Percentiles rank a stretch among this genome's conserved stretches.
Evolutionary conservation across 345 rosid species (phyloP).

Genomic region (Citrus trifoliata): DNA sequence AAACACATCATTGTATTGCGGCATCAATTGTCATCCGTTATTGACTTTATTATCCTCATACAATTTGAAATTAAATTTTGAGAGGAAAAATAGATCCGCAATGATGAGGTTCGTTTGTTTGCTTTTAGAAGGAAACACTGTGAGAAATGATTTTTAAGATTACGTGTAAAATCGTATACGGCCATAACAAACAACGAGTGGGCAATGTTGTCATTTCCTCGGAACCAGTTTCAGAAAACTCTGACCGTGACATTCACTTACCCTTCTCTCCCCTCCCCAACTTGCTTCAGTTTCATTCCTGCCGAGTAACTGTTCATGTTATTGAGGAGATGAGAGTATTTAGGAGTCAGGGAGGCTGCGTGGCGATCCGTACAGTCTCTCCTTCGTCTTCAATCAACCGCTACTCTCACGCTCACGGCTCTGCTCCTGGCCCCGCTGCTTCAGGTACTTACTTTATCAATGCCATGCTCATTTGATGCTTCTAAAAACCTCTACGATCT

Average conservation of each 20-base stretch:
- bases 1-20: too few relatives aligned
- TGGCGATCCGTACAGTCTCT: constrained; percentile 49
- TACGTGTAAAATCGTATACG: not conserved
- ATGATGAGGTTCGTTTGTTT: not conserved
- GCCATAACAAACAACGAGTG: not conserved
- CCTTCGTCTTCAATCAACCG: constrained; percentile 46
- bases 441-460: constrained; percentile 44
- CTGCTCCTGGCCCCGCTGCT: constrained; percentile 43
- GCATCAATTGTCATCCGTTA: too few relatives aligned
- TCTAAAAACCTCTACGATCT: not conserved
- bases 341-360: constrained; percentile 50
- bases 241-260: not conserved
- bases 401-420: constrained; percentile 40
- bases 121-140: not conserved
- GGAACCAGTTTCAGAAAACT: not conserved
- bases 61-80: too few relatives aligned
- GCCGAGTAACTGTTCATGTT: not conserved
- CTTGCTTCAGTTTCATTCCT: not conserved
- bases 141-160: not conserved
- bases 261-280: not conserved
- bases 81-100: too few relatives aligned
- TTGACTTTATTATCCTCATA: too few relatives aligned
- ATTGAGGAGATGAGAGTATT: constrained; percentile 40
- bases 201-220: not conserved
- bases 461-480: not conserved